Conservation (phyloP, 2,329 filamentous ascomycete genomes). For the Monosporascus sp. region DNA sequence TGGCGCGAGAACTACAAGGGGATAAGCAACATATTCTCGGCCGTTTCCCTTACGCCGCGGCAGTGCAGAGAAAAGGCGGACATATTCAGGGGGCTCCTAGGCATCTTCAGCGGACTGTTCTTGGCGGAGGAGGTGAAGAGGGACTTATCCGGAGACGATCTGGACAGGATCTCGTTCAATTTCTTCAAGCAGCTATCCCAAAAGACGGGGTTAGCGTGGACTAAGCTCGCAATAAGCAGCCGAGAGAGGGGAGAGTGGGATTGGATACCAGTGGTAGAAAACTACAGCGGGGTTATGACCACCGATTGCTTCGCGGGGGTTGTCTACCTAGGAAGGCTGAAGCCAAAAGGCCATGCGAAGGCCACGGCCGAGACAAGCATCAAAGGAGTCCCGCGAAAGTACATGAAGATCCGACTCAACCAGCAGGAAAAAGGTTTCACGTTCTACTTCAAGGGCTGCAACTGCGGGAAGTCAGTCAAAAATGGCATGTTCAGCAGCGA, state of each 20-base stretch:
- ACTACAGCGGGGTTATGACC: slow-evolving; percentile 13
- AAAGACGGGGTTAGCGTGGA: slow-evolving; percentile 21
- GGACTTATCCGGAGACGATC: slow-evolving; percentile 2
- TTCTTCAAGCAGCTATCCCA: slow-evolving; percentile 22
- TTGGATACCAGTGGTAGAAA: slow-evolving; percentile 21
- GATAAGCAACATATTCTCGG: slow-evolving; percentile 28
- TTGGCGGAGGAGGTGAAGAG: slow-evolving; percentile 12
- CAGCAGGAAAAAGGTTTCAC: slow-evolving; percentile 14
- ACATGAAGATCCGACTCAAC: slow-evolving; percentile 19
- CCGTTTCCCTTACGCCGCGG: slow-evolving; percentile 22
- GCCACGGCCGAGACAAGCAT: slow-evolving; percentile 13
- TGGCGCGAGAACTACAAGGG: slow-evolving; percentile 27
- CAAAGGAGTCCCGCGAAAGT: slow-evolving; percentile 13
- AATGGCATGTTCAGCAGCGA: slow-evolving; percentile 4
- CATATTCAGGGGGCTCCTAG: slow-evolving; percentile 22
- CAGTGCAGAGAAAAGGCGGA: slow-evolving; percentile 8
- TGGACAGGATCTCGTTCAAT: slow-evolving; percentile 18
- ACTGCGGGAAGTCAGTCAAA: slow-evolving; percentile 6
- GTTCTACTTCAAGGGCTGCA: slow-evolving; percentile 19
- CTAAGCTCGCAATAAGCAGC: slow-evolving; percentile 21
- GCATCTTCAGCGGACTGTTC: slow-evolving; percentile 22
- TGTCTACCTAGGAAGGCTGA: slow-evolving; percentile 15
- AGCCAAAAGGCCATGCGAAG: slow-evolving; percentile 4
- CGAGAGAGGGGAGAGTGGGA: slow-evolving; percentile 18
- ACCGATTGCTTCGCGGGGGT: slow-evolving; percentile 23